Conservation (phyloP, 495 filamentous ascomycete genomes). For the Aspergillus heteromorphus region DNA sequence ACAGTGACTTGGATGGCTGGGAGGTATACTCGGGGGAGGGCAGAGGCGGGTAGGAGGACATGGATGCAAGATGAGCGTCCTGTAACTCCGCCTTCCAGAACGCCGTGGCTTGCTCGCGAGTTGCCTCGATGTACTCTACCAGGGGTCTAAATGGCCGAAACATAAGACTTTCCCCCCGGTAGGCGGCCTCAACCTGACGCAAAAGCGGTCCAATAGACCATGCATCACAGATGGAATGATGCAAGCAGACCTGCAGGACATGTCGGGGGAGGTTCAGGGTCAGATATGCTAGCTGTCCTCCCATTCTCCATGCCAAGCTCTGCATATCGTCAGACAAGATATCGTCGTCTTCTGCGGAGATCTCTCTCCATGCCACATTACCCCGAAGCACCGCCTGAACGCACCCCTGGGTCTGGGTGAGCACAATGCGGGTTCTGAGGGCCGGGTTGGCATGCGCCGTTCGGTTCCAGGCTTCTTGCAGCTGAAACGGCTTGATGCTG, state of each 20-base stretch:
- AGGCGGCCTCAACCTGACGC: conserved; percentile 10
- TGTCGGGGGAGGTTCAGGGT: conserved; percentile 2
- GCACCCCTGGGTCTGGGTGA: conserved; percentile 25
- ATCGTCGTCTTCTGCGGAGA: background rate
- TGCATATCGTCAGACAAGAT: background rate
- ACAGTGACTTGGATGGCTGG: background rate
- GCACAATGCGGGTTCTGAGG: conserved; percentile 41
- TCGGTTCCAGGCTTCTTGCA: conserved; percentile 37
- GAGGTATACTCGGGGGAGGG: conserved; percentile 3
- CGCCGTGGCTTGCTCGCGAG: background rate
- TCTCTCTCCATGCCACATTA: conserved; percentile 21
- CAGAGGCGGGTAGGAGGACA: conserved; percentile 3
- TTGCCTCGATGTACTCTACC: conserved; percentile 11
- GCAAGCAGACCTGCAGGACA: conserved; percentile 4
- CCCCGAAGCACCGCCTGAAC: conserved; percentile 42
- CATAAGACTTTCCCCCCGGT: conserved; percentile 1
- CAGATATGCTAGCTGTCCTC: conserved; percentile 6
- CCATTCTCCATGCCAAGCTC: background rate
- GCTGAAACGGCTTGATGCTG: conserved; percentile 25
- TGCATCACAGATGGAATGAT: conserved; percentile 16
- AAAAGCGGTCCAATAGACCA: conserved; percentile 14
- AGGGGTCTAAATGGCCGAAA: conserved; percentile 13
- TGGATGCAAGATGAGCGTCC: background rate
- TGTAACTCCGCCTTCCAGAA: conserved; percentile 8
- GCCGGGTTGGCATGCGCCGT: conserved; percentile 30